phyloP scores from a whole-genome alignment of 768 basidiomycete genomes.

The Auriculariales sp. region DNA sequence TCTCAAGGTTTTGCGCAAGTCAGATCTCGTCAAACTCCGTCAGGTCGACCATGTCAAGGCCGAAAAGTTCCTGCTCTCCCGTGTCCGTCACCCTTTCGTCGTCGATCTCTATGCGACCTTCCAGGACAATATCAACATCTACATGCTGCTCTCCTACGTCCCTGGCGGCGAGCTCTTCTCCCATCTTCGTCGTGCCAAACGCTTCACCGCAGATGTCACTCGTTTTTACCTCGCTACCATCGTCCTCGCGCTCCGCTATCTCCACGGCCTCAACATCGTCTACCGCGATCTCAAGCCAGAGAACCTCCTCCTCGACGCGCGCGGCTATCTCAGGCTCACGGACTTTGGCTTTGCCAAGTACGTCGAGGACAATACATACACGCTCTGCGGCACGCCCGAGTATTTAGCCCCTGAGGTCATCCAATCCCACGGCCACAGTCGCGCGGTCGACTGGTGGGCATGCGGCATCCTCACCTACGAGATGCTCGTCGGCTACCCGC shows the following conservation, averaged over 20 bases:
- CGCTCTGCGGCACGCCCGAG: constrained; percentile 89
- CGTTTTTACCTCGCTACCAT: constrained; percentile 96
- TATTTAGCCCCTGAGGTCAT: constrained; percentile 98
- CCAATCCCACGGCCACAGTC: constrained; percentile 92
- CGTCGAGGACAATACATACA: constrained; percentile 96
- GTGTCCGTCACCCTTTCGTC: constrained; percentile 87
- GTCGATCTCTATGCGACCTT: constrained; percentile 93
- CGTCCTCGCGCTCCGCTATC: constrained; percentile 84
- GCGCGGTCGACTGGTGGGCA: constrained; percentile 99
- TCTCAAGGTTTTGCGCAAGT: constrained; percentile 80
- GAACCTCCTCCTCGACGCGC: constrained; percentile 87
- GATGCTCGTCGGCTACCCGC: constrained; percentile 97
- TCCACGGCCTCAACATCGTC: constrained; percentile 94
- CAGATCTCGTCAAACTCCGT: constrained; percentile 73
- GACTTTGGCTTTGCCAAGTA: constrained; percentile 98
- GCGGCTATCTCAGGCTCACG: constrained; percentile 87
- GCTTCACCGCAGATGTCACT: constrained; percentile 94
- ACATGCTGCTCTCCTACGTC: constrained; percentile 94
- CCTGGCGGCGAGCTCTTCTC: constrained; percentile 98
- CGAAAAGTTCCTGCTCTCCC: constrained; percentile 84
- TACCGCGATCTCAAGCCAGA: constrained; percentile 98
- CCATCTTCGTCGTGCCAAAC: constrained; percentile 82
- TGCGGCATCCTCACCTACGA: constrained; percentile 95
- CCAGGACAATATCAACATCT: constrained; percentile 92
- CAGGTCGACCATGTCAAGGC: constrained; percentile 98